Evolutionary conservation across 2,329 filamentous ascomycete genomes (phyloP), one percentile per base, ranked within the genome.

Genomic region (Nakataea oryzae): DNA sequence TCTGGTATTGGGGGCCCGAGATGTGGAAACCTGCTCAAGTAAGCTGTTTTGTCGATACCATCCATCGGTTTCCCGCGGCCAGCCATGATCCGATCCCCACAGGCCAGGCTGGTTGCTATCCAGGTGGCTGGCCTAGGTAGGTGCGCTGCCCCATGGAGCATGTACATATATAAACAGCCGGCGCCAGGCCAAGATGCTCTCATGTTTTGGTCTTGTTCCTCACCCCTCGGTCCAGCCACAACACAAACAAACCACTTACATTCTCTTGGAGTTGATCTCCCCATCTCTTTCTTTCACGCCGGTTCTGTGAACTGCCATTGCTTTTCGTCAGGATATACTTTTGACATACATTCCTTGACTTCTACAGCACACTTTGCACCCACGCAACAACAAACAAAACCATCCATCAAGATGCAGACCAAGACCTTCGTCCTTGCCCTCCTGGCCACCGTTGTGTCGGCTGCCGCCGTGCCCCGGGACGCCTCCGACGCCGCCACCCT

Each of bases 401-500:
- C 26, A 54, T n/a, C 47, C 50, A 27, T 30, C 54, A 58, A 57
- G 32, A 63, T 63, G 58, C 62, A 57, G 62, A 47, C 66, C 61
- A 67, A 68, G 61, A 64, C 63, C 47, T 30, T 68, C 61, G 30
- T 71, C 60, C 29, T 70, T 63, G 62, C 67, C 60, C 65, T 66
- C 63, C 63, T 70, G 57, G 66, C 64, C 57, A 63, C 64, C 61
- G 58, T 66, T 7, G 66, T 61, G 58, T 62, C 66, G n/a, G 66
- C 63, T 57, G 63, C 67, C 57, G 63, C 65, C 61, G 62, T 68
- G 47, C 64, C 63, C n/a, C 41, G 41, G 7, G 41, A 50, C 41
- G 21, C 4, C 8, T 27, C 27, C 27, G 17, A 29, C n/a, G 8
- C 34, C 9, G 56, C 63, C 59, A 60, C 64, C 57, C 41, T 59